Conservation (phyloP, 257 asterid species). For the Nicotiana noctiflora region DNA sequence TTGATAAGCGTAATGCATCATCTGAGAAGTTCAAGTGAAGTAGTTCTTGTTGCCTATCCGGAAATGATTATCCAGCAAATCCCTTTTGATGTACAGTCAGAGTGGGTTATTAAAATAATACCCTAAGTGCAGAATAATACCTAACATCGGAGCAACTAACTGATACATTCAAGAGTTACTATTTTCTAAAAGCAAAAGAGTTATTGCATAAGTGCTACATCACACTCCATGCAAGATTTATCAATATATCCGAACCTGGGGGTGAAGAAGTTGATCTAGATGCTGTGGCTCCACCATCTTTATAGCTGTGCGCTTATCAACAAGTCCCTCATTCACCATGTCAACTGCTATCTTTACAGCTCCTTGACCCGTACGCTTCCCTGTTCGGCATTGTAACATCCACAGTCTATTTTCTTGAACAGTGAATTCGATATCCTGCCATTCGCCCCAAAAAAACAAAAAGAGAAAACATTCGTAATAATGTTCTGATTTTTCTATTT, state of each 20-base stretch:
- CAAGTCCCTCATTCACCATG: slow-evolving; percentile 79
- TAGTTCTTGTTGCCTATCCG: neutral
- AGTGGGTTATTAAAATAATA: neutral
- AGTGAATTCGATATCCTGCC: slow-evolving; percentile 89
- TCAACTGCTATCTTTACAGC: slow-evolving; percentile 89
- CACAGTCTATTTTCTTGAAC: slow-evolving; percentile 90
- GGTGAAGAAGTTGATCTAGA: slow-evolving; percentile 95
- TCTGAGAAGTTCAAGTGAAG: neutral
- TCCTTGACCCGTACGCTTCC: slow-evolving; percentile 89
- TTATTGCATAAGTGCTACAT: neutral
- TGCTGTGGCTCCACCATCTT: slow-evolving; percentile 97
- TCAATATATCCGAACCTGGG: slow-evolving; percentile 49
- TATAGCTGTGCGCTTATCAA: slow-evolving; percentile 48
- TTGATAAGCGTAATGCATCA: neutral
- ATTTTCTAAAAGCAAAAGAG: neutral
- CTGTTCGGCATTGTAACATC: slow-evolving; percentile 90
- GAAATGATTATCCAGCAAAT: neutral
- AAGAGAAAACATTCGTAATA: neutral
- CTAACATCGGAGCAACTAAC: neutral
- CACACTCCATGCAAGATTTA: neutral
- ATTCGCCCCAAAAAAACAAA: neutral
- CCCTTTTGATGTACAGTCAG: neutral
- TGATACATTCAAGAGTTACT: neutral
- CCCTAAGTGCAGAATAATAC: neutral
- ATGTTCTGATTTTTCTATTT: neutral